Evolutionary conservation across 768 basidiomycete genomes (phyloP).

Genomic region (Lactarius hengduanensis): DNA sequence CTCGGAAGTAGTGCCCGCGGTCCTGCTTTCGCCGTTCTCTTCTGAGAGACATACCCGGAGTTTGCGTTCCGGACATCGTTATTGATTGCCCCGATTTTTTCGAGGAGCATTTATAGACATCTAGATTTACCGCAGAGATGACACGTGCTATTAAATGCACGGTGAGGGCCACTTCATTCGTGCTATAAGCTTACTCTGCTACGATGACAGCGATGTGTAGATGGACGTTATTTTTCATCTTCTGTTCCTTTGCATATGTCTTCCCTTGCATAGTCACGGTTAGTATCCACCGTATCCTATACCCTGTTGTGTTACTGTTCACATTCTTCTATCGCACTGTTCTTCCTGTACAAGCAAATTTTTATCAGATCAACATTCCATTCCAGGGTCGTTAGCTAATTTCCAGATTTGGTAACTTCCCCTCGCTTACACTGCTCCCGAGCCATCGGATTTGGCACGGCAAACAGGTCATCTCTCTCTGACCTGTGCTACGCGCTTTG

Average conservation of each 20-base stretch:
- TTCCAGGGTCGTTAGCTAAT: background rate
- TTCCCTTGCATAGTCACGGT: background rate
- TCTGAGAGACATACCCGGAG: background rate
- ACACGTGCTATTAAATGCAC: background rate
- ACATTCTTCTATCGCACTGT: constrained; percentile 2
- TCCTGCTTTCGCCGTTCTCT: background rate
- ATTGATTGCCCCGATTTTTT: background rate
- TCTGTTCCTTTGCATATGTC: constrained; percentile 1
- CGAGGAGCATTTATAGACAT: background rate
- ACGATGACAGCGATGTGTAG: background rate
- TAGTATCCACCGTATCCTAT: background rate
- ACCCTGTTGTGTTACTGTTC: background rate
- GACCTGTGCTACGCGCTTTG: background rate
- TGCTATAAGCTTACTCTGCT: background rate
- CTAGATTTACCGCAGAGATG: constrained; percentile 8
- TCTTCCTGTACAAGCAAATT: background rate
- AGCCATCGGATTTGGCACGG: background rate
- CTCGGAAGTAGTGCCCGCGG: background rate
- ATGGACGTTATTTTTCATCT: constrained; percentile 4
- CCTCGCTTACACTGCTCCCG: background rate
- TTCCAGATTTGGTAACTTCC: background rate
- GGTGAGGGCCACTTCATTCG: background rate
- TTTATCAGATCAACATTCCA: background rate
- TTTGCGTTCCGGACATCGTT: constrained; percentile 6
- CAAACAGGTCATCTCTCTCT: background rate